Conservation (phyloP, 108 stramenopile species). For the Fragilaria crotonensis region DNA sequence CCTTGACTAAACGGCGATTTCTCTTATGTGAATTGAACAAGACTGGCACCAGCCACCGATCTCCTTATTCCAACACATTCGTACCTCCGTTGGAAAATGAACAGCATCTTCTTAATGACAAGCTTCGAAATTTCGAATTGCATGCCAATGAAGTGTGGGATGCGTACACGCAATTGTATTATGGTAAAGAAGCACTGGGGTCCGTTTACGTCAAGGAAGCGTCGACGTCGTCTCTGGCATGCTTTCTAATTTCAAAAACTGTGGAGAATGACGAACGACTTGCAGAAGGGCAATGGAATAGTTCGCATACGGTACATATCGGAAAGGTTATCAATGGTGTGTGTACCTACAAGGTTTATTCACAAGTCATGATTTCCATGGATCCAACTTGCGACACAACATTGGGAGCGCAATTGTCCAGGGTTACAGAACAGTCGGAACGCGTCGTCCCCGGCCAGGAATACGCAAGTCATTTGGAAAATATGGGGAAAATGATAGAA, state of each 20-base stretch:
- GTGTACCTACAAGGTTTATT: conserved; percentile 71
- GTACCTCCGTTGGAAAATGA: not conserved
- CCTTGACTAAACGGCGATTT: not conserved
- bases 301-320: conserved; percentile 85
- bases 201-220: conserved; percentile 3
- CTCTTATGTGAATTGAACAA: not conserved
- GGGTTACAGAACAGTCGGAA: conserved; percentile 19
- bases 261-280: conserved; percentile 15
- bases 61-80: not conserved
- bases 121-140: conserved; percentile 3
- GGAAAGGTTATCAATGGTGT: conserved; percentile 16
- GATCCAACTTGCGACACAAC: conserved; percentile 25
- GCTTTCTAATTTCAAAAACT: conserved; percentile 88
- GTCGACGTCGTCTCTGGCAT: conserved; percentile 33
- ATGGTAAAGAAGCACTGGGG: conserved; percentile 45
- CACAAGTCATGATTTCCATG: conserved; percentile 70
- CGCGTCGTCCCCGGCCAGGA: not conserved
- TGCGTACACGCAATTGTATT: conserved; percentile 88
- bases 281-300: conserved; percentile 61
- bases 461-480: conserved; percentile 69
- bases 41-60: not conserved
- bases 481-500: conserved; percentile 92
- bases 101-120: not conserved
- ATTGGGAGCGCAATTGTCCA: conserved; percentile 32
- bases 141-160: conserved; percentile 89